phyloP scores from a whole-genome alignment of 2,329 filamentous ascomycete species.

The Fusarium concolor region DNA sequence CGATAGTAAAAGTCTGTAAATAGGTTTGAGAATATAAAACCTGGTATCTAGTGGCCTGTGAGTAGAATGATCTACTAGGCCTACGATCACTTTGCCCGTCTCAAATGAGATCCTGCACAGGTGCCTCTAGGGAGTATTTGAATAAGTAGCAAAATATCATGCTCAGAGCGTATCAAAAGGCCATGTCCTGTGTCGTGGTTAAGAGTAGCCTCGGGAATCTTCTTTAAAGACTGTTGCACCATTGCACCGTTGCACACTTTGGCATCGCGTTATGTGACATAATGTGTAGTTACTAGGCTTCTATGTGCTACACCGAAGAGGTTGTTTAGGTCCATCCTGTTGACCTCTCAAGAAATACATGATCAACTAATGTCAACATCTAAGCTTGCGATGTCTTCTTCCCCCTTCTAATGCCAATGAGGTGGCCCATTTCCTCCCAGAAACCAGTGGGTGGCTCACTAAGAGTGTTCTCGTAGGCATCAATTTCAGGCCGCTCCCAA shows the following conservation, averaged over 20 bases:
- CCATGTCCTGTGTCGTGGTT: background rate
- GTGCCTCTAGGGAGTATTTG: background rate
- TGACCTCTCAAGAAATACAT: background rate
- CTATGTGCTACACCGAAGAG: background rate
- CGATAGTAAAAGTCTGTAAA: background rate
- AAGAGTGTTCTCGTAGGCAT: conserved; percentile 67
- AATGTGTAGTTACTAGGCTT: background rate
- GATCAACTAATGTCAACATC: background rate
- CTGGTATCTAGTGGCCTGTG: background rate
- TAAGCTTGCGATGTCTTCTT: conserved; percentile 9
- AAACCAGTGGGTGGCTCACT: conserved; percentile 61
- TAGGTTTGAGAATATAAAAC: background rate
- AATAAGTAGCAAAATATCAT: background rate
- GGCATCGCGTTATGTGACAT: background rate
- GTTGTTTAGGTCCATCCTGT: background rate
- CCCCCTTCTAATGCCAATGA: conserved; percentile 53
- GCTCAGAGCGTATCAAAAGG: background rate
- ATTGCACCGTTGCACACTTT: background rate
- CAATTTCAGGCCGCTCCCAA: conserved; percentile 68
- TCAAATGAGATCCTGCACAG: background rate
- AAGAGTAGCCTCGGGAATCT: too few relatives aligned
- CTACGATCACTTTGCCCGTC: background rate
- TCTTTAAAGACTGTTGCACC: too few relatives aligned
- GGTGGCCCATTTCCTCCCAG: conserved; percentile 62
- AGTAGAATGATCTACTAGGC: background rate